phyloP scores from a whole-genome alignment of 139 green algal genomes.

The Raphidocelis subcapitata region DNA sequence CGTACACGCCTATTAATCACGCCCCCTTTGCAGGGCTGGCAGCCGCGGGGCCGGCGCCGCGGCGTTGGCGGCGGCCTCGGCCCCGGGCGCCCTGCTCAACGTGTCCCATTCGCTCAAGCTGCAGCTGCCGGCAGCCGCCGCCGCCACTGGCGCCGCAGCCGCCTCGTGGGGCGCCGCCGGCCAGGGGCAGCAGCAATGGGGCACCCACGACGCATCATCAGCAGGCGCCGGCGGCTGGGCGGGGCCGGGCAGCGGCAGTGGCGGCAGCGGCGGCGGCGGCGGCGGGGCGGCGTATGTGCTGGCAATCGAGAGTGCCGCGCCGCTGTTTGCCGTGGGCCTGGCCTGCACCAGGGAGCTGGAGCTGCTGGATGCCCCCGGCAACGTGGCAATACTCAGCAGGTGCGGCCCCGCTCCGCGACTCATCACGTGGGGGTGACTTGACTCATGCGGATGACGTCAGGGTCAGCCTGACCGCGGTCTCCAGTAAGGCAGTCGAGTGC shows the following conservation, averaged over 20 bases:
- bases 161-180: neutral
- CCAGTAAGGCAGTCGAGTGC: too few relatives aligned
- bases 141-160: neutral
- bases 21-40: too few relatives aligned
- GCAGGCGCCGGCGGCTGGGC: conserved; percentile 7
- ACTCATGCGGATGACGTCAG: too few relatives aligned
- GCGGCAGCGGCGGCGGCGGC: neutral
- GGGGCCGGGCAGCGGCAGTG: conserved; percentile 6
- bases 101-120: neutral
- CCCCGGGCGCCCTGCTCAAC: too few relatives aligned
- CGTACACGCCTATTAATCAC: too few relatives aligned
- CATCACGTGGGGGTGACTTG: too few relatives aligned
- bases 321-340: conserved; percentile 64
- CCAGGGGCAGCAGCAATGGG: conserved; percentile 12
- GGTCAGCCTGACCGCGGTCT: too few relatives aligned
- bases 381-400: conserved; percentile 61
- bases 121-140: neutral
- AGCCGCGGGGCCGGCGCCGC: too few relatives aligned
- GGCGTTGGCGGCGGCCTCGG: too few relatives aligned
- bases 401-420: too few relatives aligned
- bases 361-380: conserved; percentile 38
- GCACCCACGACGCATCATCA: neutral
- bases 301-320: conserved; percentile 54
- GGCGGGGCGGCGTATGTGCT: conserved; percentile 49
- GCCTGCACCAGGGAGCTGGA: conserved; percentile 36